Evolutionary conservation across 1,284 basidiomycete species (phyloP), one percentile per base, ranked within the genome.

Genomic region (Moesziomyces aphidis): DNA sequence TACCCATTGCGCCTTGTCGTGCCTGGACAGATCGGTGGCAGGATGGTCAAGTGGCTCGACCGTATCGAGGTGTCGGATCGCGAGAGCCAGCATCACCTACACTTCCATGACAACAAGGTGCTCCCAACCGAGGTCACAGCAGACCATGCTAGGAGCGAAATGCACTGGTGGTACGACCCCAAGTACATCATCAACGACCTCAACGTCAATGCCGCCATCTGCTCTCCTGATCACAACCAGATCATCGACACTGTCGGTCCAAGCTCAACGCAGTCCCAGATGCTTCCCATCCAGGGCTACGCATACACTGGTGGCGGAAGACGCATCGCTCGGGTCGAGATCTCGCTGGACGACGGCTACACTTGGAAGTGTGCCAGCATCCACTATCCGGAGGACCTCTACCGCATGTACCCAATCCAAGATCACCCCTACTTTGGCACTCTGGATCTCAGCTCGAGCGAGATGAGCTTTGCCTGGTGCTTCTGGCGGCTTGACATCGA

Each of bases 231-330:
- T 23, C 90, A 91, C 79, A 86, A 88, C 42, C 89, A 90, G 66
- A 81, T 79, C 8, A 61, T 90, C 17, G 70, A 85, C 15, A 59
- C 86, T 10, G 34, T 42, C 17, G 55, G 55, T 13, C 8, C 45
- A 2, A 15, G 52, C 6, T 7, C 24, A 1, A 19, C 51, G 5
- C 42, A 11, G 26, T 39, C 65, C 10, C 71, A 73, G 55, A 28
- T 61, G 15, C 49, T 70, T 17, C 62, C 82, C 3, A 69, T 86
- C 60, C 67, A 85, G 39, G 90, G 90, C 8, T 91, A 91, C 70
- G 90, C 90, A 0, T 91, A 91, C 79, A 86, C 87, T 17, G 90
- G 90, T n/a, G 90, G 90, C 8, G 90, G 90, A 0, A 85, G 89
- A 15, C 86, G 90, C 17, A 86, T 91, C 31, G 88, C 87, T 9